Evolutionary conservation across 495 filamentous ascomycete genomes (phyloP).

Genomic region (Hypomontagnella monticulosa): DNA sequence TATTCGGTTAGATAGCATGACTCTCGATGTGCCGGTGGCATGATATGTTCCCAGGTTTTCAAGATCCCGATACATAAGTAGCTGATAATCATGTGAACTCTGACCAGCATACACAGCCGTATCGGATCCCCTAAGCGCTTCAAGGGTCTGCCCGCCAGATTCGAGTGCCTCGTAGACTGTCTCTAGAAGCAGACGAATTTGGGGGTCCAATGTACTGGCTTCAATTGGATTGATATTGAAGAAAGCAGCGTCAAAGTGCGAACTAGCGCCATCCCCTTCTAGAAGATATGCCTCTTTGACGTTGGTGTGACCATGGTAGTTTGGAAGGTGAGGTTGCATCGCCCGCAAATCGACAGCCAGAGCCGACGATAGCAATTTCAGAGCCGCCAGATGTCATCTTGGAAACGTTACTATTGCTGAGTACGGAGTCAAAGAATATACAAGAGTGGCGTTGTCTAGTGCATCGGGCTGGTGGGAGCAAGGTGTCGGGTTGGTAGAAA

Average conservation of each 20-base stretch:
- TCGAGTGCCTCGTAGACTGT: constrained; percentile 54
- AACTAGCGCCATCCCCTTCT: constrained; percentile 40
- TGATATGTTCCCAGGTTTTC: constrained; percentile 48
- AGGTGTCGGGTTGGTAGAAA: no score
- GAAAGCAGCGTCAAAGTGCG: constrained; percentile 54
- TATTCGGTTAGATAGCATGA: constrained; percentile 59
- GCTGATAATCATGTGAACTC: constrained; percentile 50
- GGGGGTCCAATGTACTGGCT: constrained; percentile 43
- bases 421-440: no score
- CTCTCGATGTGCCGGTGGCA: constrained; percentile 47
- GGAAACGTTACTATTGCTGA: no score
- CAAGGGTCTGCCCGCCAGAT: constrained; percentile 48
- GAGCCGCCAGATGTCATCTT: no score
- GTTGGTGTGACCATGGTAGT: constrained; percentile 36
- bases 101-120: constrained; percentile 53
- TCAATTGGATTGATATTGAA: constrained; percentile 50
- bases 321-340: constrained; percentile 55
- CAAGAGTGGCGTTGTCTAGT: no score
- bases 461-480: no score
- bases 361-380: constrained; percentile 66
- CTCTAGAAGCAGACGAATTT: constrained; percentile 55
- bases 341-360: constrained; percentile 67
- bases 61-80: constrained; percentile 48
- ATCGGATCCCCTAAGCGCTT: constrained; percentile 42
- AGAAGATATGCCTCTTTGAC: constrained; percentile 53